Evolutionary conservation across 805 yeast species (phyloP).

Genomic region (Peterozyma xylosa): DNA sequence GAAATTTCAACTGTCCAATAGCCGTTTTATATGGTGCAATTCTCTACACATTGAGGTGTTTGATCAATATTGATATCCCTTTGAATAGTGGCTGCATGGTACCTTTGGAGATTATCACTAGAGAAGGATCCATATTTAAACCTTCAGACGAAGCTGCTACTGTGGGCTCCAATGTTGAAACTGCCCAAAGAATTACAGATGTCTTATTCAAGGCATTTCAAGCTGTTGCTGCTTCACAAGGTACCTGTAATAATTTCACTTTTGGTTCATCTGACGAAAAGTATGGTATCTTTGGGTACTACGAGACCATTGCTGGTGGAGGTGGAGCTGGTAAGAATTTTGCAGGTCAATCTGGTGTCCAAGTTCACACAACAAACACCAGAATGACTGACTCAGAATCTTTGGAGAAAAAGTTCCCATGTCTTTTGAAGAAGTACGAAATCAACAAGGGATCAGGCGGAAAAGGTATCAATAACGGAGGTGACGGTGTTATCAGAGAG

Average conservation of each 20-base stretch:
- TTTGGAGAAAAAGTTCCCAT: conserved; percentile 84
- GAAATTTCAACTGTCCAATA: conserved; percentile 87
- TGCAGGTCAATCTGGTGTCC: conserved; percentile 83
- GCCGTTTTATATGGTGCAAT: conserved; percentile 88
- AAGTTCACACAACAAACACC: conserved; percentile 91
- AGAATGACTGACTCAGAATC: conserved; percentile 88
- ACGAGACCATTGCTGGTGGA: conserved; percentile 94
- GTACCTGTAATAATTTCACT: conserved; percentile 90
- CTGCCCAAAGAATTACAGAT: conserved; percentile 90
- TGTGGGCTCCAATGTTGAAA: conserved; percentile 92
- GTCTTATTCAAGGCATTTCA: conserved; percentile 79
- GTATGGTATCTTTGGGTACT: conserved; percentile 70
- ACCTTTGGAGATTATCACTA: conserved; percentile 65
- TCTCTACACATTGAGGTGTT: conserved; percentile 75
- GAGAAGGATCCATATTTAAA: conserved; percentile 54
- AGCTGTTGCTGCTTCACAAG: conserved; percentile 93
- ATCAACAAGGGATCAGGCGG: conserved; percentile 79
- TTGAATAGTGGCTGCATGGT: conserved; percentile 86
- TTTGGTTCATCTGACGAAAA: conserved; percentile 74
- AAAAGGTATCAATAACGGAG: conserved; percentile 62
- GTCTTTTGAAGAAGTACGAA: conserved; percentile 62
- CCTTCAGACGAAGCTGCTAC: conserved; percentile 87
- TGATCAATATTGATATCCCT: conserved; percentile 84
- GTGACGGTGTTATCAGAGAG: conserved; percentile 82
- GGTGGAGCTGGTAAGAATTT: conserved; percentile 82